Percentiles rank a stretch among this genome's conserved stretches.
Conservation (phyloP, 495 filamentous ascomycete species). For the Xylaria flabelliformis region DNA sequence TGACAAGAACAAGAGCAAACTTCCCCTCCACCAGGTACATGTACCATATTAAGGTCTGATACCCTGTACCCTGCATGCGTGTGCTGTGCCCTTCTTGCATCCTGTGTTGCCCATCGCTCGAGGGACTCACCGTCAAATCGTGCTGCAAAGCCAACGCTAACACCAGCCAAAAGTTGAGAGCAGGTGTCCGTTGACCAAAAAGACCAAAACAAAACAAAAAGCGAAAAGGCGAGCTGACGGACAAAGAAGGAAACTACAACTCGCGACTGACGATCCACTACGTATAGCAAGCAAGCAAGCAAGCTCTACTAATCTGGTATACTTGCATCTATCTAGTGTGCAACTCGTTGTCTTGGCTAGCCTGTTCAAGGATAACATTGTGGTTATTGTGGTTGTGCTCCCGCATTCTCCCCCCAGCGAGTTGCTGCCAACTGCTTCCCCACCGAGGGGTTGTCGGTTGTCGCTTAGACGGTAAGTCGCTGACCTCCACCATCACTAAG, state of each 20-base stretch:
- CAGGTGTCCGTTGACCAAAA: background rate
- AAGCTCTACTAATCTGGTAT: constrained; percentile 2
- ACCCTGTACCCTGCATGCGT: background rate
- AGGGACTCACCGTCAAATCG: background rate
- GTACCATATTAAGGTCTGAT: background rate
- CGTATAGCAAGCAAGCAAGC: background rate
- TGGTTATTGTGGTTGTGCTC: constrained; percentile 1
- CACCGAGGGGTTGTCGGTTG: constrained; percentile 8
- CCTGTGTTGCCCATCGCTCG: background rate
- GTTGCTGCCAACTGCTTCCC: background rate
- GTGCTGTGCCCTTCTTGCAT: constrained; percentile 15
- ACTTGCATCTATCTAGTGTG: background rate
- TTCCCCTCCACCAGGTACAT: background rate
- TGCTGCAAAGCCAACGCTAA: background rate
- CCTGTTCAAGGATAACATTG: background rate
- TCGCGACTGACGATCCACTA: background rate
- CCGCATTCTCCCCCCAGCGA: background rate
- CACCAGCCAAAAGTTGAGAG: background rate
- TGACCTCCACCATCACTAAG: background rate
- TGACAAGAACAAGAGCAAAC: background rate
- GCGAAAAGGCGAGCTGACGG: background rate
- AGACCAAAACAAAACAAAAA: background rate
- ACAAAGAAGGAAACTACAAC: background rate
- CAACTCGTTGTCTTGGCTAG: constrained; percentile 3
- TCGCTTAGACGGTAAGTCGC: constrained; percentile 7